Conservation (phyloP, 225 moss, liverwort and hornwort genomes). For the Lunularia cruciata region DNA sequence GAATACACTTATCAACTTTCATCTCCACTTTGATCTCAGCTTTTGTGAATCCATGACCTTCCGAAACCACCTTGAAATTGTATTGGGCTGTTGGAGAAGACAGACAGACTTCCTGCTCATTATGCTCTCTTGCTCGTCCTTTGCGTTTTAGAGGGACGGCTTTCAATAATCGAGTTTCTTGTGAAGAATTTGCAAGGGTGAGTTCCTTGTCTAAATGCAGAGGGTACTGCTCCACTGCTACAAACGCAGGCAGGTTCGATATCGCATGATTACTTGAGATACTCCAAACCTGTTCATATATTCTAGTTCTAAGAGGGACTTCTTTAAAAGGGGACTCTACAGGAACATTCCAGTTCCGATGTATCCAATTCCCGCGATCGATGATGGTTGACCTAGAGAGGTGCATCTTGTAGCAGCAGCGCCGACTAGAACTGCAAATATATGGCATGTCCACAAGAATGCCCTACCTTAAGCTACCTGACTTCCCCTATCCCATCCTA, state of each 20-base stretch:
- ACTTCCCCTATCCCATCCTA: background rate
- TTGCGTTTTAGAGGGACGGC: background rate
- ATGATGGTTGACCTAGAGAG: background rate
- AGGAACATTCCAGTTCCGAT: background rate
- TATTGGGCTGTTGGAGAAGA: background rate
- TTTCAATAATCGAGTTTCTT: background rate
- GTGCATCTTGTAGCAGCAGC: conserved; percentile 16
- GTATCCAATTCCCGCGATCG: background rate
- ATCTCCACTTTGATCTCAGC: conserved; percentile 12
- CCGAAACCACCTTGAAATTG: background rate
- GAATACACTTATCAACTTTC: conserved; percentile 15
- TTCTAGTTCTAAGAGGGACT: background rate
- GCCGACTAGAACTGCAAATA: conserved; percentile 13
- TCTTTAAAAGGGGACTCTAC: background rate
- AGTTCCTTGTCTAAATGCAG: background rate
- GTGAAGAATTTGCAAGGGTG: background rate
- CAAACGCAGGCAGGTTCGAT: background rate
- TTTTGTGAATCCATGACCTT: conserved; percentile 13
- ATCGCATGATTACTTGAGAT: background rate
- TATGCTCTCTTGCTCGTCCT: conserved; percentile 7
- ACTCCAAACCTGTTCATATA: conserved; percentile 4
- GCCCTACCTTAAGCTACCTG: no score
- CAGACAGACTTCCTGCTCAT: background rate
- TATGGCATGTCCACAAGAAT: background rate
- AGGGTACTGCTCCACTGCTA: conserved; percentile 8